Base-by-base conservation (phyloP, 495 filamentous ascomycete genomes). In the Friedmanniomyces simplex region DNA sequence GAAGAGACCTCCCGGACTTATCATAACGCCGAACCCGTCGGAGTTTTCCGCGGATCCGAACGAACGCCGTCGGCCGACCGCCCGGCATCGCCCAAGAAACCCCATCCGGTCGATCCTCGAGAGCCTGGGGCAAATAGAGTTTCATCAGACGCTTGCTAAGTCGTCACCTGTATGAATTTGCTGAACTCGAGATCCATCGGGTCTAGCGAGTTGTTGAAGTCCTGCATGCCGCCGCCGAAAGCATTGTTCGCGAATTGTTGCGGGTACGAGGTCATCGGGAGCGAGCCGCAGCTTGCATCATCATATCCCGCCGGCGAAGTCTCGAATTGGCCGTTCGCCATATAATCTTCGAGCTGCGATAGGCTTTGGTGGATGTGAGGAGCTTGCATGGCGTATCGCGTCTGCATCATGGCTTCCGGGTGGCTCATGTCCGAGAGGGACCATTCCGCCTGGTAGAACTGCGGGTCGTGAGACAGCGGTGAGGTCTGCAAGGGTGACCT, bases 361-460 rank as follows among this genome's bases (percentile, higher is more conserved):
- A 56, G 45, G 20, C 41, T 37, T 32, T 56, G 41, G 12, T 58
- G 47, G 4, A 32, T 4, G 2, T 46, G 12, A 10, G 49, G 48
- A 10, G 49, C 12, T n/a, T 53, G 48, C 25, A 54, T 53, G 30
- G 34, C 32, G 43, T 25, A 58, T n/a, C 42, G 46, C 16, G 59
- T 54, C 12, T 42, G 54, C 28, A 58, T 53, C 10, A 57, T 12
- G 14, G 8, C 20, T 21, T 62, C 41, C 5, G 59, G 30, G 10
- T 48, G 14, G 49, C 48, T 57, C 12, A 57, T 1, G 20, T 58
- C 56, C 1, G 47, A 32, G 10, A 52, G 39, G n/a, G 50, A 5
- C 60, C 60, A 63, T 11, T 58, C 50, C 0, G 60, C 47, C 28
- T 63, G 55, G 37, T 54, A 63, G 41, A 63, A 47, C 8, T 51